Evolutionary conservation across 192 early-diverging fungal genomes (phyloP).

Genomic region (Lobosporangium transversale): DNA sequence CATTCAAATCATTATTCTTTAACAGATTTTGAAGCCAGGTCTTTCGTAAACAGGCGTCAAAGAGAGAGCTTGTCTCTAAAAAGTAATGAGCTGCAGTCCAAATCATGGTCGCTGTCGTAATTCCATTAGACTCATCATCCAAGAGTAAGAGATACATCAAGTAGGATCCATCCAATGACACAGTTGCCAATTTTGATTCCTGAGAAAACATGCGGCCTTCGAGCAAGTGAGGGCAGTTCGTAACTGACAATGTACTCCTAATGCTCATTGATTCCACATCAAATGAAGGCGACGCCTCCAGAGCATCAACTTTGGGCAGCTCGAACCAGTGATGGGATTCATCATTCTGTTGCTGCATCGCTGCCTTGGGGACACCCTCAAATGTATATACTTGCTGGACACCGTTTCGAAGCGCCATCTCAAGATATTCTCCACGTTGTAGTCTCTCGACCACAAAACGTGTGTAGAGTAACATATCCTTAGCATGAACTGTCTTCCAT

Average conservation of each 20-base stretch:
- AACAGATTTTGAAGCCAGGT: constrained; percentile 56
- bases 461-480: constrained; percentile 59
- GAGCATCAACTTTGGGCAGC: constrained; percentile 6
- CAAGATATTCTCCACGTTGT: constrained; percentile 59
- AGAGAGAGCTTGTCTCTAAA: constrained; percentile 58
- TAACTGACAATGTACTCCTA: constrained; percentile 37
- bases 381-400: constrained; percentile 59
- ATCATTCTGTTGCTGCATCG: too few species aligned
- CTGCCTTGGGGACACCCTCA: constrained; percentile 20
- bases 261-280: constrained; percentile 10
- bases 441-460: constrained; percentile 59
- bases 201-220: constrained; percentile 64
- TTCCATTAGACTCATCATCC: too few species aligned
- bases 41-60: constrained; percentile 54
- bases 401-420: constrained; percentile 52
- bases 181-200: constrained; percentile 64
- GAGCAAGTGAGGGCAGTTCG: constrained; percentile 58
- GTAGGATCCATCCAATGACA: constrained; percentile 66
- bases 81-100: constrained; percentile 56
- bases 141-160: constrained; percentile 55
- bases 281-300: constrained; percentile 28
- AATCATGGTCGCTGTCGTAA: constrained; percentile 23
- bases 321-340: constrained; percentile 9
- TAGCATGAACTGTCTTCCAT: constrained; percentile 51
- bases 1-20: constrained; percentile 32